Evolutionary conservation across 1,139 yeast genomes (phyloP).

Genomic region (Pichia sp.): DNA sequence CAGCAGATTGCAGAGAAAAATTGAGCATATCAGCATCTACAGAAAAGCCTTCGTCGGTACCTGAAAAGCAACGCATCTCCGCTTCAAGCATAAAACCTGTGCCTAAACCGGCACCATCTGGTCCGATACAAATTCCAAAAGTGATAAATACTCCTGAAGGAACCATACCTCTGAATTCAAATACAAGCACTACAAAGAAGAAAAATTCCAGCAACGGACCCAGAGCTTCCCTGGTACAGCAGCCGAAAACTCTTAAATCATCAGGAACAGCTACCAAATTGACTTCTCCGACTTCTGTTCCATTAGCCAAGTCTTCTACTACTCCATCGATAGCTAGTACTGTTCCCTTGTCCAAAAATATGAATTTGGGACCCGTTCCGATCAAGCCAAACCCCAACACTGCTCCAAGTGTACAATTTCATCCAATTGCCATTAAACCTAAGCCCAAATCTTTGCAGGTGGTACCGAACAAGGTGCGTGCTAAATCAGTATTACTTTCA

Average conservation of each 20-base stretch:
- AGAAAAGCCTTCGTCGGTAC: too few relatives aligned
- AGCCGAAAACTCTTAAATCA: not conserved
- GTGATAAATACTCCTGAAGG: conserved; percentile 10
- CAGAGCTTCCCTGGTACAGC: too few relatives aligned
- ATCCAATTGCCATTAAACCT: conserved; percentile 28
- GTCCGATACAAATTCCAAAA: conserved; percentile 5
- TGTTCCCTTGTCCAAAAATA: not conserved
- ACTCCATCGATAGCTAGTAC: not conserved
- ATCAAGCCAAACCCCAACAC: conserved; percentile 25
- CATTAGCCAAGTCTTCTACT: not conserved
- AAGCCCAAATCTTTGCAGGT: conserved; percentile 21
- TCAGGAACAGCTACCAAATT: not conserved
- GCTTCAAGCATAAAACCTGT: not conserved
- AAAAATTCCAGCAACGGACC: not conserved
- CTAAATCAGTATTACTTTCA: conserved; percentile 5
- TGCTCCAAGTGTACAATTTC: conserved; percentile 13
- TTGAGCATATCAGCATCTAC: too few relatives aligned
- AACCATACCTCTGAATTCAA: conserved; percentile 4
- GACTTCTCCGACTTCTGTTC: not conserved
- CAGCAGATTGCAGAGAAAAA: too few relatives aligned
- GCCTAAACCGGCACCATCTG: not conserved
- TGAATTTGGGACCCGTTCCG: conserved; percentile 41
- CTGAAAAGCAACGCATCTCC: not conserved
- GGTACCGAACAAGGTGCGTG: conserved; percentile 13
- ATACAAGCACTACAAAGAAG: not conserved